Conservation (phyloP, 2,329 filamentous ascomycete species). For the Pseudogymnoascus sp. region DNA sequence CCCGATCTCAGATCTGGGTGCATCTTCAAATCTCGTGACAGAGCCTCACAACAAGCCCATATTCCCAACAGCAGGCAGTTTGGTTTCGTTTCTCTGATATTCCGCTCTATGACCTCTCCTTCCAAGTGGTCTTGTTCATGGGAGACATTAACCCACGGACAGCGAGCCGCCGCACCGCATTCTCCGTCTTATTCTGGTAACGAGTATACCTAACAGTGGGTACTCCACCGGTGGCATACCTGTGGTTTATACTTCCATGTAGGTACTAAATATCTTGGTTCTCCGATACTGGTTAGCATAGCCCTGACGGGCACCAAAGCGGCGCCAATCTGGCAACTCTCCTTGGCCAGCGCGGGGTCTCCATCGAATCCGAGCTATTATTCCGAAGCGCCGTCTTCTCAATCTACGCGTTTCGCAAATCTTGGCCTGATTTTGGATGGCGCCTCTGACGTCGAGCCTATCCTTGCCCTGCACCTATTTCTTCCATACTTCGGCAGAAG, state of each 20-base stretch:
- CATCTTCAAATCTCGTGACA: background rate
- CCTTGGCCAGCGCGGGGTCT: constrained; percentile 7
- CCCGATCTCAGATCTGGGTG: background rate
- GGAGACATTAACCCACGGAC: constrained; percentile 1
- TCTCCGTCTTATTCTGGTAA: constrained; percentile 3
- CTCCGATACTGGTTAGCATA: background rate
- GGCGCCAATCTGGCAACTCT: background rate
- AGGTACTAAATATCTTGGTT: constrained; percentile 4
- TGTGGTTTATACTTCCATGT: background rate
- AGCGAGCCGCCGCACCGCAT: constrained; percentile 4
- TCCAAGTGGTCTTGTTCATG: background rate
- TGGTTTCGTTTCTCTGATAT: background rate
- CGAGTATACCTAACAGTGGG: background rate
- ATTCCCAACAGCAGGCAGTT: background rate
- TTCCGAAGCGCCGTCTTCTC: background rate
- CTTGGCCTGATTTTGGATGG: constrained; percentile 4
- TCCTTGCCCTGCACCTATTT: background rate
- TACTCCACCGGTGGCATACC: background rate
- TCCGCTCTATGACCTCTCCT: background rate
- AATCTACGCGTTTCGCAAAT: background rate
- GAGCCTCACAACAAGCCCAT: background rate
- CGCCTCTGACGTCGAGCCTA: background rate
- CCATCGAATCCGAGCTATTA: background rate
- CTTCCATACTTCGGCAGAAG: constrained; percentile 8
- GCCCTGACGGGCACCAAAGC: constrained; percentile 1